A percentile compares a stretch with the other conserved stretches of the same genome.
These are phyloP conservation scores for Beauveria medogensis DNA, from an alignment of 2,329 filamentous ascomycete species.

Conservation along the genomic window DNA sequence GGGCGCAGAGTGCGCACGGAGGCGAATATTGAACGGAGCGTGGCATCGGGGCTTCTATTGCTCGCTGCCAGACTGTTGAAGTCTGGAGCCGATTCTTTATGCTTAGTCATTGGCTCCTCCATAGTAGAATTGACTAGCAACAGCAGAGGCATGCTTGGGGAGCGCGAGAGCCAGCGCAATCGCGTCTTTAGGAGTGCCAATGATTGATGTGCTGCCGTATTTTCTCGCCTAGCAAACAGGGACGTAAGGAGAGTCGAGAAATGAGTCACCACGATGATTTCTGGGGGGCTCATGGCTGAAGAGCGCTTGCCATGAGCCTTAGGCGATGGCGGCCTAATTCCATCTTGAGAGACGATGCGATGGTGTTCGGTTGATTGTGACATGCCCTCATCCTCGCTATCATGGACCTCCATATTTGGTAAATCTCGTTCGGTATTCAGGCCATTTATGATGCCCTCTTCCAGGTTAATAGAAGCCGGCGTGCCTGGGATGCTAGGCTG, in stretches of 20 bases:
- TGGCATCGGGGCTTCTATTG: neutral
- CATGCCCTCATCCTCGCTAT: slow-evolving; percentile 32
- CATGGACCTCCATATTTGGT: slow-evolving; percentile 21
- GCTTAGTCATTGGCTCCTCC: neutral
- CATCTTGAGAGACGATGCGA: too few relatives aligned
- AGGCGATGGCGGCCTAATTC: neutral
- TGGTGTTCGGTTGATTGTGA: slow-evolving; percentile 5
- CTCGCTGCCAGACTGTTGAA: neutral
- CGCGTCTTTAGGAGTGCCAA: slow-evolving; percentile 40
- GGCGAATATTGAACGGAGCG: neutral
- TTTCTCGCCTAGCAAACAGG: slow-evolving; percentile 43
- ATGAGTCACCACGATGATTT: slow-evolving; percentile 48
- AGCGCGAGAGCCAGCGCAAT: slow-evolving; percentile 37
- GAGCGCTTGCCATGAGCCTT: neutral
- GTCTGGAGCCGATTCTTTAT: neutral
- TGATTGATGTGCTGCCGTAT: slow-evolving; percentile 37
- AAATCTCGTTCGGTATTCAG: neutral
- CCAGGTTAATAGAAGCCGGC: neutral
- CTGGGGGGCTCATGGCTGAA: slow-evolving; percentile 20
- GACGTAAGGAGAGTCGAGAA: slow-evolving; percentile 42
- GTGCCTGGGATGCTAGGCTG: neutral
- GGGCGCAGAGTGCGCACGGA: neutral
- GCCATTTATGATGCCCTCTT: neutral
- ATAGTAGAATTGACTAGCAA: slow-evolving; percentile 47
- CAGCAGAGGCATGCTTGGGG: slow-evolving; percentile 36